Evolutionary conservation across 495 filamentous ascomycete genomes (phyloP), one percentile per base, ranked within the genome.

Genomic region (Cryomyces minteri): DNA sequence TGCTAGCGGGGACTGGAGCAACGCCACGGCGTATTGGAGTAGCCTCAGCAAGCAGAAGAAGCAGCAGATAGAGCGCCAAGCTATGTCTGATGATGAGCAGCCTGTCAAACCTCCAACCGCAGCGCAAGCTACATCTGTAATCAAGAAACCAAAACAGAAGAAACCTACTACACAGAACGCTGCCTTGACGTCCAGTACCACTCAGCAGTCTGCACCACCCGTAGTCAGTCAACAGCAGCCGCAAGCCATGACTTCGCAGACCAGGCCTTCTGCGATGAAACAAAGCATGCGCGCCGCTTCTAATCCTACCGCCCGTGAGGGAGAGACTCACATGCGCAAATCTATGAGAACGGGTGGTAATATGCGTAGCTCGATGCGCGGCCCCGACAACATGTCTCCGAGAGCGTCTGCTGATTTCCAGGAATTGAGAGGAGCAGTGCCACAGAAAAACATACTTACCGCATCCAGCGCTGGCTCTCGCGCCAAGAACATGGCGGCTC

Each of bases 21-120:
- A 60, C 46, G 69, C 72, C 12, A 79, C 77, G 54, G 65, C 69
- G 4, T 80, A 74, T 51, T 82, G 76, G 80, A 70, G 66, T 38
- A 69, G 69, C 34, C 60, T 83, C n/a, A 73, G 66, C 32, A 64
- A 67, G 12, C 67, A 76, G 37, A 69, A 69, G 54, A 70, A 72
- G 47, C 59, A 65, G 10, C 66, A 75, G 50, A 58, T 80, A 11
- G 74, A 78, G 49, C 60, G 57, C 10, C 71, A 76, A 49, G 71
- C 74, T 30, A 36, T 57, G 7, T 64, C 68, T 45, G 66, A 67
- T 33, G 69, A 64, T 7, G 67, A 65, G 1, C 60, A 65, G 4
- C 61, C 68, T 5, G 63, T 55, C 2, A 65, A 72, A 41, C 43
- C 55, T 18, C 66, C 71, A 46, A 61, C 67, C 9, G 42, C 58